Conservation (phyloP, 2,329 filamentous ascomycete genomes). For the Neonectria neomacrospora region DNA sequence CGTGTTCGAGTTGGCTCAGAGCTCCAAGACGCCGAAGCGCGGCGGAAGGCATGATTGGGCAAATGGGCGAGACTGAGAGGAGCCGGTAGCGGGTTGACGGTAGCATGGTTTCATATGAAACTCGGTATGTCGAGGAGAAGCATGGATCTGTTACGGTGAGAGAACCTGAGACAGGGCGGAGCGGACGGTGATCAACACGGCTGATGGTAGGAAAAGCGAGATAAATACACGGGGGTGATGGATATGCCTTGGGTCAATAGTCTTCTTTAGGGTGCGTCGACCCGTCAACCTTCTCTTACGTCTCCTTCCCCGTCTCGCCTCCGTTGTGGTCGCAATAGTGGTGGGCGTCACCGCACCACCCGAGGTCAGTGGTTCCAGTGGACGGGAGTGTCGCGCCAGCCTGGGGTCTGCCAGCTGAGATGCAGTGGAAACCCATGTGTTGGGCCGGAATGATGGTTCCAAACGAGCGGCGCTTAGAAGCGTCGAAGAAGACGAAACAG, state of each 20-base stretch:
- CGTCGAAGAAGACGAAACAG: neutral
- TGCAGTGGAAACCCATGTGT: conserved; percentile 18
- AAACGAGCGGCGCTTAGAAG: conserved; percentile 2
- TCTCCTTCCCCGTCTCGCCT: conserved; percentile 8
- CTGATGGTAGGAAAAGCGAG: conserved; percentile 1
- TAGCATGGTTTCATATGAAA: conserved; percentile 59
- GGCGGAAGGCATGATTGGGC: conserved; percentile 38
- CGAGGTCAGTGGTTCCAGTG: neutral
- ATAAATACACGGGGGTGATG: conserved; percentile 1
- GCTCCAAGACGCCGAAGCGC: conserved; percentile 28
- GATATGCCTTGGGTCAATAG: conserved; percentile 6
- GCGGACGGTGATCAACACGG: conserved; percentile 12
- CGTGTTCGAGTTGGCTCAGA: conserved; percentile 40
- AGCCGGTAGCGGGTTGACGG: conserved; percentile 32
- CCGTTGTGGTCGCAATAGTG: conserved; percentile 2
- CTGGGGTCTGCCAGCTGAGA: conserved; percentile 15
- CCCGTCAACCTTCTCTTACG: conserved; percentile 7
- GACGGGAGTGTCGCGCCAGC: conserved; percentile 12
- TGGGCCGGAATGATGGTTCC: conserved; percentile 6
- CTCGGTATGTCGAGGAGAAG: conserved; percentile 54
- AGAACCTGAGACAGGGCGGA: conserved; percentile 39
- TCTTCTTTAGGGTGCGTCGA: conserved; percentile 13
- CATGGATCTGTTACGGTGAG: conserved; percentile 36
- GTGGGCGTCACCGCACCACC: conserved; percentile 16
- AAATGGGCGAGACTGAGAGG: conserved; percentile 24